Evolutionary conservation across 2,329 filamentous ascomycete genomes (phyloP).

Genomic region (Cladorrhinum sp.): DNA sequence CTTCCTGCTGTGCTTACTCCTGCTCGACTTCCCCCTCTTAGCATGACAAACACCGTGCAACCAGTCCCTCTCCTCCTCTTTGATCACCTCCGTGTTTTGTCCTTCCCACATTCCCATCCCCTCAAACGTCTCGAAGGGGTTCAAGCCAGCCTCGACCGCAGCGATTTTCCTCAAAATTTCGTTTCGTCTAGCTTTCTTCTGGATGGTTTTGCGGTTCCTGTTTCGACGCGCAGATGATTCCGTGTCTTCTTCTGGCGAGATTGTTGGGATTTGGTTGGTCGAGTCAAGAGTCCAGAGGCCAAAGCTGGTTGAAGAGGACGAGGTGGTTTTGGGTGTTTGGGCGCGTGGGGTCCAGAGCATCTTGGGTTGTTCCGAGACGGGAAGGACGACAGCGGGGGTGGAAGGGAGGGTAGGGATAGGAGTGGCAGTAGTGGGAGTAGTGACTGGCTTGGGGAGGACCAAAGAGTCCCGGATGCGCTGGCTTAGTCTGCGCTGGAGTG

Average conservation of each 20-base stretch:
- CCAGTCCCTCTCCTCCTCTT: conserved; percentile 11
- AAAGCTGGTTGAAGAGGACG: too few relatives aligned
- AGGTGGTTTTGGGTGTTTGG: not conserved
- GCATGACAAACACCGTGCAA: conserved; percentile 8
- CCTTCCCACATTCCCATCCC: conserved; percentile 23
- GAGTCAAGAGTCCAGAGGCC: not conserved
- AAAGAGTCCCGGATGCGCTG: conserved; percentile 21
- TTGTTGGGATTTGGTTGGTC: not conserved
- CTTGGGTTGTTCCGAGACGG: not conserved
- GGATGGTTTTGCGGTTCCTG: conserved; percentile 15
- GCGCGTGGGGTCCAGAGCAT: conserved; percentile 1
- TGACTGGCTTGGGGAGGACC: conserved; percentile 5
- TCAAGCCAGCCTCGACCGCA: conserved; percentile 26
- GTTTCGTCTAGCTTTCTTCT: conserved; percentile 21
- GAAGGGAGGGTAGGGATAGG: not conserved
- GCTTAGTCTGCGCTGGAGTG: conserved; percentile 21
- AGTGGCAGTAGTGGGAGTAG: too few relatives aligned
- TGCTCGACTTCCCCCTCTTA: not conserved
- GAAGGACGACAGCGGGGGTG: not conserved
- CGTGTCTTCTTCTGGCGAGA: conserved; percentile 17
- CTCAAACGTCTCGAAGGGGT: conserved; percentile 21
- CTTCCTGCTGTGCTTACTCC: not conserved
- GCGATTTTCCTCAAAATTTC: conserved; percentile 29
- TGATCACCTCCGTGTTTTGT: too few relatives aligned
- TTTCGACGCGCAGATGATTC: conserved; percentile 14